Percentiles rank a stretch among this genome's conserved stretches.
These are phyloP conservation scores for Lathyrus aphaca DNA, from an alignment of 306 rosid species.

Conservation along the genomic window DNA sequence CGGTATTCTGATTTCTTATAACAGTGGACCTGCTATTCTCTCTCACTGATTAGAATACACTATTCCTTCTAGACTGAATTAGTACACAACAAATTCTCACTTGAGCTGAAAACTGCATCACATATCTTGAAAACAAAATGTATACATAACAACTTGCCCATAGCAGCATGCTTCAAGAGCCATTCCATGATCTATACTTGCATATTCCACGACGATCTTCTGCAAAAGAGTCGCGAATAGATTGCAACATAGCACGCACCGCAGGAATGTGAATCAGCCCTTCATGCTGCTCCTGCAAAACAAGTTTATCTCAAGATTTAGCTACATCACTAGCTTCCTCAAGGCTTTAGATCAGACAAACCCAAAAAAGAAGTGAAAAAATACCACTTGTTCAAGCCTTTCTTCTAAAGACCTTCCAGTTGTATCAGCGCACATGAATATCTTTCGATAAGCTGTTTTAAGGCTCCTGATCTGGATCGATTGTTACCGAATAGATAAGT, in stretches of 20 bases:
- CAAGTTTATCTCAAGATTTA: constrained; percentile 27
- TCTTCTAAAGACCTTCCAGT: constrained; percentile 65
- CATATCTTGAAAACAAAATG: constrained; percentile 20
- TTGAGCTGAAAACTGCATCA: constrained; percentile 16
- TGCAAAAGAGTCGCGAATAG: constrained; percentile 63
- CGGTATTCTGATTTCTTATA: too few relatives aligned
- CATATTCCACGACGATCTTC: constrained; percentile 81
- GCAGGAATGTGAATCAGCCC: constrained; percentile 58
- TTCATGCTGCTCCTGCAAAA: constrained; percentile 71
- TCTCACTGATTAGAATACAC: neutral
- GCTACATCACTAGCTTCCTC: constrained; percentile 14
- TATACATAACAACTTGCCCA: neutral
- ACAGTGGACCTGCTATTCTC: too few relatives aligned
- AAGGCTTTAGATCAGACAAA: neutral
- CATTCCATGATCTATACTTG: constrained; percentile 68
- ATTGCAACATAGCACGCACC: constrained; percentile 62
- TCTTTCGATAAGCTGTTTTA: constrained; percentile 70
- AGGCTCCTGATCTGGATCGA: constrained; percentile 72
- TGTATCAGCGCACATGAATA: constrained; percentile 69
- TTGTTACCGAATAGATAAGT: constrained; percentile 38
- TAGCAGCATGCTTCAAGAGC: constrained; percentile 34
- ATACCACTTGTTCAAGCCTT: constrained; percentile 82
- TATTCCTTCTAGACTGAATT: constrained; percentile 30
- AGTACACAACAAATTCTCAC: constrained; percentile 33
- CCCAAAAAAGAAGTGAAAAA: neutral